Conservation (phyloP, 345 rosid species). For the Lenwebbia sp. region DNA sequence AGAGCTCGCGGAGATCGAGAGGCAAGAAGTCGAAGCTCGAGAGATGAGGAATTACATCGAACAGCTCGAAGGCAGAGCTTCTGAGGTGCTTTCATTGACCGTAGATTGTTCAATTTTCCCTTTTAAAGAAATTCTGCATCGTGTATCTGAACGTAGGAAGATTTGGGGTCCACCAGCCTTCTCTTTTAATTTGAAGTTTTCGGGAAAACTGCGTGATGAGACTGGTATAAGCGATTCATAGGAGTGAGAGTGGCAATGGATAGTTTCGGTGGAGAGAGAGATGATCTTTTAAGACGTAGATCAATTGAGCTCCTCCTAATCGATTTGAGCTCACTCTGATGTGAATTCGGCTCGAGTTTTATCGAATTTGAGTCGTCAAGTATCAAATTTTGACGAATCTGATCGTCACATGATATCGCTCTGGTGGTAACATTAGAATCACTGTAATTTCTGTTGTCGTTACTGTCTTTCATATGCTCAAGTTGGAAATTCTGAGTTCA, state of each 20-base stretch:
- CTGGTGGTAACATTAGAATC: neutral
- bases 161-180: neutral
- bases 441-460: neutral
- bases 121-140: neutral
- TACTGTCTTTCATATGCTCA: neutral
- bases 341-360: neutral
- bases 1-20: constrained; percentile 67
- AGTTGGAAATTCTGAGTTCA: neutral
- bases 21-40: constrained; percentile 54
- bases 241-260: neutral
- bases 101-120: neutral
- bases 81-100: constrained; percentile 36
- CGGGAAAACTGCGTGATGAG: neutral
- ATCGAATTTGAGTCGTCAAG: neutral
- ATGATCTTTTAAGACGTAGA: neutral
- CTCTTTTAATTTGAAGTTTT: neutral
- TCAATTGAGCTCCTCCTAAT: neutral
- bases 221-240: neutral
- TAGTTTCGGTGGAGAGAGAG: neutral
- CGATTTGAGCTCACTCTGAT: neutral
- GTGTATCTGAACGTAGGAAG: neutral
- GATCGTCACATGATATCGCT: neutral
- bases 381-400: neutral
- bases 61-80: constrained; percentile 51
- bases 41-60: constrained; percentile 35